Evolutionary conservation across 139 green algal species (phyloP), one percentile per base, ranked within the genome.

Genomic region (Spirogloea muscicola): DNA sequence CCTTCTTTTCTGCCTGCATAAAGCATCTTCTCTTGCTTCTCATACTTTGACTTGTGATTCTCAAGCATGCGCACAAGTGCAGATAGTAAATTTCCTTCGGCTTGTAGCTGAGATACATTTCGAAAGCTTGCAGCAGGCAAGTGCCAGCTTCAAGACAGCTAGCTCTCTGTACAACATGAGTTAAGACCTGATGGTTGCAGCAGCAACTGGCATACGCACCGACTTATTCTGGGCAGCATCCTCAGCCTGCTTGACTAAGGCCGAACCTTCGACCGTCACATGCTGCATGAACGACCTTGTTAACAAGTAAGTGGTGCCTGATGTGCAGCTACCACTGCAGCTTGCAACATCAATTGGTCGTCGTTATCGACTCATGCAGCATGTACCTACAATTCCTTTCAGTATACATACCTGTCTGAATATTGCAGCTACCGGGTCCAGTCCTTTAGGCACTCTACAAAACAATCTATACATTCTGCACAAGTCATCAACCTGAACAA

Each of bases 401-500:
- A n/a, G n/a, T n/a, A n/a, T n/a, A n/a, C n/a, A n/a, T n/a, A 80
- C 74, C 68, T 82, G 68, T 40, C 78, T 72, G 72, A 87, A 98
- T 29, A 93, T 90, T 2, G 93, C 86, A 3, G 91, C 89, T 37
- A 99, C 88, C 10, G 94, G 94, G 36, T 95, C 87, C 71, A 98
- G 84, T 33, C 94, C 94, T 55, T 90, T 91, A 48, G 89, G 87
- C 43, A 98, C 90, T 41, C 92, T 88, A 10, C 82, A 82, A 83
- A 98, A 99, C n/a, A 99, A 87, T n/a, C 91, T 87, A 89, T 92
- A 98, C 95, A 99, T 96, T 52, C 95, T 87, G 3, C 83, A 83
- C 49, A 99, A 84, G 85, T 99, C 94, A n/a, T 93, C 85, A 43
- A 87, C 74, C 74, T 80, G 66, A 3, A 51, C 7, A 61, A n/a